A percentile compares a stretch with the other conserved stretches of the same genome.
Conservation (phyloP, 495 filamentous ascomycete genomes). For the Jackrogersella multiformis region DNA sequence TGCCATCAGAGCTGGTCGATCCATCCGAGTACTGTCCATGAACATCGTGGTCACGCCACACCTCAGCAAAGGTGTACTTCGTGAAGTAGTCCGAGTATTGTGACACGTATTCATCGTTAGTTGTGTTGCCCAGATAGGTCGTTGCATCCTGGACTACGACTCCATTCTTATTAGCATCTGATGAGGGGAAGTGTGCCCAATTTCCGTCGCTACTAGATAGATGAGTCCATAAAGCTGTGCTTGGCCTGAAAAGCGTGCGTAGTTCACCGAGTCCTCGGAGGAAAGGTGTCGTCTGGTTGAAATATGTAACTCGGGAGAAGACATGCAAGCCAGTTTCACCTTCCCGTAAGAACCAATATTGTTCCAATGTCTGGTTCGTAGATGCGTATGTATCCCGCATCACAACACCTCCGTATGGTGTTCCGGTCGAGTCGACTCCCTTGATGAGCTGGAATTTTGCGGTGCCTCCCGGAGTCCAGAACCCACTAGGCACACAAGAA, state of each 20-base stretch:
- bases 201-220: slow-evolving; percentile 59
- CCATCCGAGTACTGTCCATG: slow-evolving; percentile 66
- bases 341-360: slow-evolving; percentile 66
- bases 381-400: slow-evolving; percentile 62
- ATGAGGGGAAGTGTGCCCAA: slow-evolving; percentile 61
- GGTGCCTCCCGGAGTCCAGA: slow-evolving; percentile 62
- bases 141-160: slow-evolving; percentile 66
- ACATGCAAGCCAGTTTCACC: slow-evolving; percentile 65
- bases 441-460: slow-evolving; percentile 55
- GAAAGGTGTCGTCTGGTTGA: slow-evolving; percentile 62
- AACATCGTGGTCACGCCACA: slow-evolving; percentile 62
- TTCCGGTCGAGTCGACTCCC: slow-evolving; percentile 60
- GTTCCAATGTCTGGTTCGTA: slow-evolving; percentile 62
- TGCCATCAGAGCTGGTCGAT: slow-evolving; percentile 56
- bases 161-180: slow-evolving; percentile 51
- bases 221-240: slow-evolving; percentile 65
- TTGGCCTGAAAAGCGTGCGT: slow-evolving; percentile 64
- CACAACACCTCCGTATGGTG: slow-evolving; percentile 59
- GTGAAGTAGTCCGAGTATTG: slow-evolving; percentile 67
- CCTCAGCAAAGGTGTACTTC: slow-evolving; percentile 65
- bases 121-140: slow-evolving; percentile 62
- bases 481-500: slow-evolving; percentile 64
- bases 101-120: slow-evolving; percentile 59
- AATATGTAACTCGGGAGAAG: slow-evolving; percentile 63
- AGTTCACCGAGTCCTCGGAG: slow-evolving; percentile 65